Evolutionary conservation across 2,329 filamentous ascomycete species (phyloP), one percentile per base, ranked within the genome.

Genomic region (Scorias spongiosa): DNA sequence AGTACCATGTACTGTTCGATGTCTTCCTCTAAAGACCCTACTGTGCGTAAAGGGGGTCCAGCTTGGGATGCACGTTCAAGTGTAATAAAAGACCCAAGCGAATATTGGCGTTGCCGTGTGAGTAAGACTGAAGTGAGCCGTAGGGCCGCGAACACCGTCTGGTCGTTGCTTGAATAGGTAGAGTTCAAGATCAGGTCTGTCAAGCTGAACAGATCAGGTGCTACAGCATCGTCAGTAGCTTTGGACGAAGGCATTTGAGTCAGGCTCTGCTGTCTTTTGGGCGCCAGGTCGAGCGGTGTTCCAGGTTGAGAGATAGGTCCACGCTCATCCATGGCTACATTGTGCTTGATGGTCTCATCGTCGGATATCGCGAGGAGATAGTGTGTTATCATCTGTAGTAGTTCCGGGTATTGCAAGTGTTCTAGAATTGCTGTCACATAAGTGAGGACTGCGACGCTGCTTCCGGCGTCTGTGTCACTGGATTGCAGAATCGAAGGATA

Each of bases 401-500:
- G 81, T 56, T 96, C 88, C 7, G 86, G 84, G 59, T 96, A 87
- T 49, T 95, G 86, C 11, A 98, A 71, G 1, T 85, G 83, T 60
- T 95, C 88, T 5, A 98, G 72, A 44, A 96, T 93, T 37, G 84
- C 81, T 46, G 84, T 81, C 30, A 98, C 71, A 61, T 98, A 96
- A 2, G 88, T 95, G 49, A 96, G 71, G 10, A 98, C 91, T 2
- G 91, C 91, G 17, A 96, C 87, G 1, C 91, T 94, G 6, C 91
- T 98, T 43, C 91, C 91, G 51, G 89, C 91, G 63, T 96, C 89
- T 34, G 93, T 84, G 65, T 98, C 91, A 1, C 91, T 96, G 9
- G 91, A 98, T 63, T 98, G 89, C 11, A 98, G 72, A 29, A 98
- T 70, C 1, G 93, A 98, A 2, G 91, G 91, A 60, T 98, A 96